phyloP scores from a whole-genome alignment of 495 filamentous ascomycete genomes.

The Neurospora terricola region DNA sequence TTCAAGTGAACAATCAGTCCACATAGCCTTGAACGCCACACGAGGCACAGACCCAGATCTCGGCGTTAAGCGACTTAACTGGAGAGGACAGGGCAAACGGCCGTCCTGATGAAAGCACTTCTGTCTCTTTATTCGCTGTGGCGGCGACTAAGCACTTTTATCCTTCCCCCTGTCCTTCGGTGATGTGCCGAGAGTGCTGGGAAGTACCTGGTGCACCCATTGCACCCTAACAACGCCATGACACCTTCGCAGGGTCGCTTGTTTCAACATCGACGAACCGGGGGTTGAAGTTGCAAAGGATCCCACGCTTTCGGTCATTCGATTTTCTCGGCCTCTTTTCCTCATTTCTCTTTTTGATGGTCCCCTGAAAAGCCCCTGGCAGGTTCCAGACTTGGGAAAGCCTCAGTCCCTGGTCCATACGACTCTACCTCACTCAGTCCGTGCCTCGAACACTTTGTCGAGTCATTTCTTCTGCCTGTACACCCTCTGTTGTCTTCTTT shows the following conservation, averaged over 20 bases:
- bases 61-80: not conserved
- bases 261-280: not conserved
- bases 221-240: not conserved
- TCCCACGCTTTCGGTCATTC: slow-evolving; percentile 5
- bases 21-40: not conserved
- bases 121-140: not conserved
- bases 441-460: slow-evolving; percentile 3
- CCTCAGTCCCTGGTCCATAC: not conserved
- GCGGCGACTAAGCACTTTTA: not conserved
- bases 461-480: slow-evolving; percentile 12
- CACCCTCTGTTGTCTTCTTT: slow-evolving; percentile 2
- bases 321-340: not conserved
- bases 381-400: slow-evolving; percentile 8
- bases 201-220: not conserved
- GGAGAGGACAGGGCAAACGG: not conserved
- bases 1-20: not conserved
- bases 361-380: slow-evolving; percentile 9
- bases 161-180: not conserved
- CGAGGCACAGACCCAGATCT: not conserved
- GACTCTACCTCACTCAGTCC: not conserved
- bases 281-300: slow-evolving; percentile 1
- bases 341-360: not conserved
- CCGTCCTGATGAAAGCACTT: not conserved
- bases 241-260: not conserved
- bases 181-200: not conserved